A percentile compares a stretch with the other conserved stretches of the same genome.
These are phyloP conservation scores for Singerocomus rubriflavus DNA, from an alignment of 1,284 basidiomycete genomes.

Conservation along the genomic window DNA sequence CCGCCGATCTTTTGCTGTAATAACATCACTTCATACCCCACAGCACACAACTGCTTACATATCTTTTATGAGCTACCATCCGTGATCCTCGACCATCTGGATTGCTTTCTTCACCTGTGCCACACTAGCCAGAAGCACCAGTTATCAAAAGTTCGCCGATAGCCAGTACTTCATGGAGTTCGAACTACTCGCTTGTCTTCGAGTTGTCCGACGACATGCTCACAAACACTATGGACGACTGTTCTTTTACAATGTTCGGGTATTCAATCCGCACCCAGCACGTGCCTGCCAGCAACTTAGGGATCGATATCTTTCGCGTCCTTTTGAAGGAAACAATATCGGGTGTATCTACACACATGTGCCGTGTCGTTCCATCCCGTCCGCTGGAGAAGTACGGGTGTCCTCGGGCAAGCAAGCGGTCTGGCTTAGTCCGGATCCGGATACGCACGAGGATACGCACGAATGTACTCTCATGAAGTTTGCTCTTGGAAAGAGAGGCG, in stretches of 20 bases:
- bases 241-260: slow-evolving; percentile 21
- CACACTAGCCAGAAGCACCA: slow-evolving; percentile 19
- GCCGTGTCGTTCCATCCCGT: slow-evolving; percentile 11
- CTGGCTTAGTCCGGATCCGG: slow-evolving; percentile 17
- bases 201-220: slow-evolving; percentile 19
- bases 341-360: slow-evolving; percentile 4
- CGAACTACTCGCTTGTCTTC: slow-evolving; percentile 2
- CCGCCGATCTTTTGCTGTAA: slow-evolving; percentile 9
- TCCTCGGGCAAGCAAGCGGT: slow-evolving; percentile 27
- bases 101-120: neutral
- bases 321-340: slow-evolving; percentile 15
- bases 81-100: slow-evolving; percentile 10
- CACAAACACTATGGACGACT: slow-evolving; percentile 1
- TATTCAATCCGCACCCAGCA: neutral
- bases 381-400: slow-evolving; percentile 15
- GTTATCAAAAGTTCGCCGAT: slow-evolving; percentile 5
- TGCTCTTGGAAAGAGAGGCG: slow-evolving; percentile 6
- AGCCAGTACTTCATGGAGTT: slow-evolving; percentile 18
- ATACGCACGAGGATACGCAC: neutral
- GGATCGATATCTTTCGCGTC: slow-evolving; percentile 14
- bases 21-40: neutral
- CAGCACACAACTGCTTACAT: slow-evolving; percentile 5
- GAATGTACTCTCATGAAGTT: slow-evolving; percentile 23
- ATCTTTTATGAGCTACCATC: slow-evolving; percentile 20
- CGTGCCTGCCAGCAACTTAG: neutral